Evolutionary conservation across 768 basidiomycete species (phyloP).

Genomic region (Thelephora ganbajun): DNA sequence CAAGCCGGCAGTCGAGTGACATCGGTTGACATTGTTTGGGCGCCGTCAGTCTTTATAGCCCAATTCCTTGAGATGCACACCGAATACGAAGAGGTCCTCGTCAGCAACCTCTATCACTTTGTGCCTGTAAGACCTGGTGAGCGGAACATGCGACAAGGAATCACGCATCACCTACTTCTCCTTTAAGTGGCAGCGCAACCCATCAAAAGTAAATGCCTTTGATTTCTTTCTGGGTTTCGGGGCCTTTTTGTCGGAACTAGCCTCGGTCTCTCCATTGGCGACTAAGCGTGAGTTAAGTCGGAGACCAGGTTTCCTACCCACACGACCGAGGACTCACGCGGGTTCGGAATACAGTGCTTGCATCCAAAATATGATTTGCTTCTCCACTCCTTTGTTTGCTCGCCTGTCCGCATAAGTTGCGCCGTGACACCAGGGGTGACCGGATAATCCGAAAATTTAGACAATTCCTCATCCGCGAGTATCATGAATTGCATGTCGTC

Average conservation of each 20-base stretch:
- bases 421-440: background rate
- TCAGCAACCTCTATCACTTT: constrained; percentile 30
- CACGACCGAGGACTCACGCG: background rate
- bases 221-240: constrained; percentile 1
- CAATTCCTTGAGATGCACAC: background rate
- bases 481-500: background rate
- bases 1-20: background rate
- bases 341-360: background rate
- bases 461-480: background rate
- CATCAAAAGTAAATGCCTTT: constrained; percentile 35
- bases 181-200: constrained; percentile 47
- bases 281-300: background rate
- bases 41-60: background rate
- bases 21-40: background rate
- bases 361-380: background rate
- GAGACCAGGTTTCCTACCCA: background rate
- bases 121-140: constrained; percentile 28
- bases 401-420: background rate
- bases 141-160: background rate
- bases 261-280: background rate
- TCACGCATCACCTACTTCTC: constrained; percentile 31
- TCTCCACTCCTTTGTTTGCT: background rate
- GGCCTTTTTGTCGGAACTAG: background rate
- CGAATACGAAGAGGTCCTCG: constrained; percentile 33
- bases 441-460: background rate